Base-by-base conservation (phyloP, 495 filamentous ascomycete genomes). In the Evansstolkia leycettana region DNA sequence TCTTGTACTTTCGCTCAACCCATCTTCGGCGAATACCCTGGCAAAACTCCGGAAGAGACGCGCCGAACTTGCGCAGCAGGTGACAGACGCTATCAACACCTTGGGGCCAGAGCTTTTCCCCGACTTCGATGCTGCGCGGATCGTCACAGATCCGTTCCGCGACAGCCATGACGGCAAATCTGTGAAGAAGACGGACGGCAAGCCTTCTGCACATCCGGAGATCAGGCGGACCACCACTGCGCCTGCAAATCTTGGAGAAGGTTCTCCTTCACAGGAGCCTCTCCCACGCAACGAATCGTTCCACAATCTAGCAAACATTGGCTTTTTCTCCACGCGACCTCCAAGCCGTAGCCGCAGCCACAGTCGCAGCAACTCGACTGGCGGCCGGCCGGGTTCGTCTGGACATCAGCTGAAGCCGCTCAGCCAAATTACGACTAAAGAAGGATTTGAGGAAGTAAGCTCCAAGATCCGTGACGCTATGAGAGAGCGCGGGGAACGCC, bases 71-170 rank as follows among this genome's bases (percentile, higher is more conserved):
- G 78, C 79, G 14, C 65, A 72, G n/a, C 73, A 93, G 48, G 85
- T 96, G 23, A 92, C 84, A 1, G 76, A 89, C 10, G 61, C 87
- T 18, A 94, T 99, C 67, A 96, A 99, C 60, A 85, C 82, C 5
- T 73, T 96, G 19, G 90, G 92, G 0, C 90, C 90, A 1, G 90
- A 99, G 48, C 76, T 99, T 59, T 99, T 90, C 64, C 85, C 86
- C 8, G 90, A 99, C 58, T 99, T 96, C 52, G 84, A 95, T 47
- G 65, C 81, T 4, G 70, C 72, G 0, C 80, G 90, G 12, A 78
- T 96, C 37, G 67, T 98, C 18, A 67, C 73, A 1, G 74, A 76
- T 46, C 69, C 73, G 2, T 71, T 75, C 54, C 58, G 62, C 11
- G 32, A 34, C 6, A 24, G 11, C 11, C 10, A 7, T 11, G 60